Base-by-base conservation (phyloP, 2,329 filamentous ascomycete species). In the Diaporthe nobilis region DNA sequence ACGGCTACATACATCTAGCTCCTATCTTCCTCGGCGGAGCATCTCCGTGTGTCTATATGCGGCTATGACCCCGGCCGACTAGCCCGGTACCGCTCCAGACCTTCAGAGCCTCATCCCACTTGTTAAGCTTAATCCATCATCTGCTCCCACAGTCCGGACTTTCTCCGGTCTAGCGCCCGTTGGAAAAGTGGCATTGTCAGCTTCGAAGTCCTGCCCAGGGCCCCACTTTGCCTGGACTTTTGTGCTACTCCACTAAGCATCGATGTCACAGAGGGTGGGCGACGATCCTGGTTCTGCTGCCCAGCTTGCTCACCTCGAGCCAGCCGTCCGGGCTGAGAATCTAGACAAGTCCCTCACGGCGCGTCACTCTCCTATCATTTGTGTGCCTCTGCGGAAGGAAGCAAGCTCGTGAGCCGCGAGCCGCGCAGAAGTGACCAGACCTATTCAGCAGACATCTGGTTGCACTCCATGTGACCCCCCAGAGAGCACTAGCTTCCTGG, bases 151-250 rank as follows among this genome's bases (percentile, higher is more conserved):
- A 68, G 22, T 22, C 47, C 65, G 49, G 22, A 49, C 31, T 25
- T 39, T 39, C 65, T 42, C 31, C 34, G 65, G 65, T 68, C 28
- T 68, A 68, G 65, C 65, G 31, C 65, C 65, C 65, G 47, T 68
- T 68, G 47, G 65, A 53, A 25, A 17, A 39, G 31, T 53, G 31
- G 47, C 47, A 68, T 67, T 8, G 7, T 39, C 65, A 39, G 42
- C 65, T 53, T 53, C 65, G 34, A 20, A 6, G 31, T 20, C 22
- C 31, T 68, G 22, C 15, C n/a, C 22, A 39, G 65, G 34, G 9
- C 34, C 8, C 6, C 31, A 28, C 15, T 22, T 20, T 68, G 65
- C 47, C n/a, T 53, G 31, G 22, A 7, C 47, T 51, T n/a, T 53
- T 68, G 63, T 51, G 20, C 20, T 12, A 67, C 28, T n/a, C 61